These are phyloP conservation scores for Mucor lusitanicus DNA, from an alignment of 371 early-diverging fungal species.

Conservation along the genomic window DNA sequence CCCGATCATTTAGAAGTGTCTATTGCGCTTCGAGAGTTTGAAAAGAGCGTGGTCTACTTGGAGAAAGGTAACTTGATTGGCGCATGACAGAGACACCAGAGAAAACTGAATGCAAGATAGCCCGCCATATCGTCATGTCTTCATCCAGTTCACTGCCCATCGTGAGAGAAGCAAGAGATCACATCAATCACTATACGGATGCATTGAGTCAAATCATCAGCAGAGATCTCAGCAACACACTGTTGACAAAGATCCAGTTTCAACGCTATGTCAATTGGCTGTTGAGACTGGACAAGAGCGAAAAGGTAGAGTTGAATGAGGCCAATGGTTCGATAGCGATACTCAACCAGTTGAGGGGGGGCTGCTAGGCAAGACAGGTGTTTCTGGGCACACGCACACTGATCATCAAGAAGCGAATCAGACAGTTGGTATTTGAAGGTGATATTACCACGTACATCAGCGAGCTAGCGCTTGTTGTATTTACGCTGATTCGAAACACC, in stretches of 20 bases:
- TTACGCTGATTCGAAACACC: conserved; percentile 87
- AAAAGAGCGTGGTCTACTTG: conserved; percentile 71
- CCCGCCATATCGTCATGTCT: conserved; percentile 37
- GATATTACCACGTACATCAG: conserved; percentile 83
- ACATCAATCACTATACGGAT: conserved; percentile 67
- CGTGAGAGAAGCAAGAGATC: conserved; percentile 49
- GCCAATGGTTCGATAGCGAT: neutral
- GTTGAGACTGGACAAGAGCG: conserved; percentile 75
- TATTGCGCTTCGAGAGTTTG: conserved; percentile 88
- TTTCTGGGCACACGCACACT: conserved; percentile 74
- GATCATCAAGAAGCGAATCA: conserved; percentile 81
- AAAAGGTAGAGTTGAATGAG: conserved; percentile 53
- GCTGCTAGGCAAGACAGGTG: conserved; percentile 69
- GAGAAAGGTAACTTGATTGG: conserved; percentile 57
- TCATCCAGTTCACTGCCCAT: conserved; percentile 48
- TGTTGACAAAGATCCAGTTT: conserved; percentile 78
- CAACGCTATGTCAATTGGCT: conserved; percentile 82
- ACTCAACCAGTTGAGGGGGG: neutral
- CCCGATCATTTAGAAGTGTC: conserved; percentile 86
- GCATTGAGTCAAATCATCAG: conserved; percentile 67
- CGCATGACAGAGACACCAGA: neutral
- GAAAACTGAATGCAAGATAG: conserved; percentile 13
- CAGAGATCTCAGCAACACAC: conserved; percentile 77
- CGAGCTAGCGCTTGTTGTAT: conserved; percentile 85
- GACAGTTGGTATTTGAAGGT: conserved; percentile 86